Conservation (phyloP, 2,329 filamentous ascomycete genomes). For the Paradendryphiella salina region DNA sequence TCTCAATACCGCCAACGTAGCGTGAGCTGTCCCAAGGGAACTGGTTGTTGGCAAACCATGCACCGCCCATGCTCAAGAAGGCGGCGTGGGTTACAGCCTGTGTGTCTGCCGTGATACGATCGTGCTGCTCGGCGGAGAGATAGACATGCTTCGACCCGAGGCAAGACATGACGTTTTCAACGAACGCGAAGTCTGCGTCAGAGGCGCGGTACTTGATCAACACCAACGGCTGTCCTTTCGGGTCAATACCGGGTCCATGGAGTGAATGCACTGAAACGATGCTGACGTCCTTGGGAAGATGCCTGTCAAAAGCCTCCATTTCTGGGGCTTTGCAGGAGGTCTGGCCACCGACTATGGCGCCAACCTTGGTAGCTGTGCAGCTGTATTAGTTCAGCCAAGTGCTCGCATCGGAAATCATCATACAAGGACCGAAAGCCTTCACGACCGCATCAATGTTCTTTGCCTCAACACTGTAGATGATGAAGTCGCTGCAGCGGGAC, state of each 20-base stretch:
- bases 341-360: constrained; percentile 94
- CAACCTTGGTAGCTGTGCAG: constrained; percentile 80
- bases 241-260: constrained; percentile 88
- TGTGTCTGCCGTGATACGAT: constrained; percentile 96
- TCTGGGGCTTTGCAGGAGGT: constrained; percentile 98
- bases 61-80: constrained; percentile 94
- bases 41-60: constrained; percentile 92
- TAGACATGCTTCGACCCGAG: constrained; percentile 85
- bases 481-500: constrained; percentile 94
- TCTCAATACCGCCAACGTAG: constrained; percentile 96
- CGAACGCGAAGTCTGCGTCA: constrained; percentile 72
- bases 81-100: constrained; percentile 97
- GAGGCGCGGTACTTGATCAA: constrained; percentile 91
- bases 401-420: constrained; percentile 43
- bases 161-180: constrained; percentile 79
- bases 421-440: constrained; percentile 89
- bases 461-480: constrained; percentile 98
- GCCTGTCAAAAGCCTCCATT: constrained; percentile 86
- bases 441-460: constrained; percentile 87
- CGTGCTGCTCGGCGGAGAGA: constrained; percentile 83
- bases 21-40: constrained; percentile 97
- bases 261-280: constrained; percentile 97
- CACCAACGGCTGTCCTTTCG: constrained; percentile 86
- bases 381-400: constrained; percentile 12
- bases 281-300: constrained; percentile 84